Base-by-base conservation (phyloP, 2,329 filamentous ascomycete genomes). In the Colletotrichum cordylinicola region DNA sequence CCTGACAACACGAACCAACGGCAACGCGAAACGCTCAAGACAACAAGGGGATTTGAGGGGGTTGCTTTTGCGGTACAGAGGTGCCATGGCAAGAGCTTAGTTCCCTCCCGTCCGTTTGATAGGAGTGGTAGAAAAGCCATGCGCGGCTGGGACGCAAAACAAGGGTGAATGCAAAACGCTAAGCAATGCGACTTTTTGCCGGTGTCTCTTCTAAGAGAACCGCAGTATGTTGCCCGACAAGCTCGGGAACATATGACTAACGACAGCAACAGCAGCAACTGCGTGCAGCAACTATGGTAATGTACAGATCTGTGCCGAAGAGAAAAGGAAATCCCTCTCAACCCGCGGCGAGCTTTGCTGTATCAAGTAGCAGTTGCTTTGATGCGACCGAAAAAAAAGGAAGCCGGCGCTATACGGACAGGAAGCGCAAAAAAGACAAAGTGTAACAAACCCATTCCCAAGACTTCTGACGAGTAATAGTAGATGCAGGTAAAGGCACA, bases 271-370 rank as follows among this genome's bases (percentile, higher is more conserved):
- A 81, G 81, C 87, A 87, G 85, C 86, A 85, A 85, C 74, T 84
- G 85, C 82, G 81, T 81, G 86, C 84, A 75, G 73, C 73, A 83
- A 86, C 86, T 86, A 87, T 84, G 83, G 85, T 90, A 90, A 89
- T 90, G 87, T 90, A 90, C 89, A 90, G 85, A 85, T 87, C 84
- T 85, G 84, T 84, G 82, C 79, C 81, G 82, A 81, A 79, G 78
- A 82, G 81, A 79, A 76, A 80, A 79, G 81, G 80, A 81, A 77
- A 80, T 81, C 80, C 80, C 79, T 84, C 81, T 81, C 84, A 84
- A 86, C 84, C 85, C 70, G 60, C 69, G 72, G 74, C 74, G 84
- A 82, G 78, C 80, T 84, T 82, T 82, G 78, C 82, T 84, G 82
- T 85, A 81, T 83, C 83, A 80, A 83, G 82, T 79, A 74, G 81